Evolutionary conservation across 441 rosid genomes (phyloP).

Genomic region (Iberis amara): DNA sequence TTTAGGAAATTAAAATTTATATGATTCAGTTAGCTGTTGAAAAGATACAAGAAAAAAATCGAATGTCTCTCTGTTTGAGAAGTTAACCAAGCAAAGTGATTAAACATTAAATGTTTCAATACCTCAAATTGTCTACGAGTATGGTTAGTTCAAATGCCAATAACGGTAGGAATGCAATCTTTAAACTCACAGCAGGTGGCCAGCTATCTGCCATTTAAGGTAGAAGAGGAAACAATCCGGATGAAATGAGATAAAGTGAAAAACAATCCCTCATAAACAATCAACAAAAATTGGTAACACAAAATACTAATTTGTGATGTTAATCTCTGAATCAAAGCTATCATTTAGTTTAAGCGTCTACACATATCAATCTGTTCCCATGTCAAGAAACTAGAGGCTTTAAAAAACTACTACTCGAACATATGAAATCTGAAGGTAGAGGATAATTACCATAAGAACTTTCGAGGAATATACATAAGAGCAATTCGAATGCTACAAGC

Average conservation of each 20-base stretch:
- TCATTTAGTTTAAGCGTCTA: neutral
- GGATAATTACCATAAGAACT: conserved; percentile 59
- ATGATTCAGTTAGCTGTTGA: conserved; percentile 11
- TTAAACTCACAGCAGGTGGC: conserved; percentile 73
- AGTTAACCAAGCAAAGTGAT: neutral
- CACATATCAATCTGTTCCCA: conserved; percentile 7
- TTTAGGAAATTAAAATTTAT: conserved; percentile 6
- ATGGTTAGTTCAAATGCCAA: conserved; percentile 67
- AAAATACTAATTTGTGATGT: neutral
- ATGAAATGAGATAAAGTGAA: conserved; percentile 14
- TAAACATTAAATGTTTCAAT: conserved; percentile 2
- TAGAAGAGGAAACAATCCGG: too few species aligned
- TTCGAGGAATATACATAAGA: conserved; percentile 92
- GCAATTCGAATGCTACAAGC: conserved; percentile 88
- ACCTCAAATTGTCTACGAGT: conserved; percentile 92
- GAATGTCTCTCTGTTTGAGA: conserved; percentile 7
- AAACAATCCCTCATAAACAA: neutral
- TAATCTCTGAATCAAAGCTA: neutral
- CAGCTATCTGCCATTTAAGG: conserved; percentile 26
- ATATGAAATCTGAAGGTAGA: conserved; percentile 7
- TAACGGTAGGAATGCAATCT: conserved; percentile 81
- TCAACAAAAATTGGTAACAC: conserved; percentile 9
- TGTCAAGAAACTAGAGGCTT: conserved; percentile 4
- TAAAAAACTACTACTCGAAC: neutral
- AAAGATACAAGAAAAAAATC: too few species aligned